phyloP scores from a whole-genome alignment of 148 eudicot genomes.

The Fagopyrum tataricum region DNA sequence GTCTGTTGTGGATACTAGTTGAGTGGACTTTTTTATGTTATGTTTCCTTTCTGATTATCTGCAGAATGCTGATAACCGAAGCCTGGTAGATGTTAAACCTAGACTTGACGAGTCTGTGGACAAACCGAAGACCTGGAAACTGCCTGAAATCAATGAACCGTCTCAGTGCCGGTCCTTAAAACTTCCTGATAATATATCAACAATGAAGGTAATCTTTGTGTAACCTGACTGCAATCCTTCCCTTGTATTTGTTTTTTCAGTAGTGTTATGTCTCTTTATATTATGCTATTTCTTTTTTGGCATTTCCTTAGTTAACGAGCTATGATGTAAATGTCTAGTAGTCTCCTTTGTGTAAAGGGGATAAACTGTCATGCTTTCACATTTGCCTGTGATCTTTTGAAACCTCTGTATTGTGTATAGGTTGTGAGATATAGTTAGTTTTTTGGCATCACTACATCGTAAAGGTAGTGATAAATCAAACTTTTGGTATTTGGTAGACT shows the following conservation, averaged over 20 bases:
- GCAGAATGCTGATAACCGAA: constrained; percentile 63
- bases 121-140: constrained; percentile 67
- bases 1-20: neutral
- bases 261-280: neutral
- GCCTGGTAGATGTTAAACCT: constrained; percentile 56
- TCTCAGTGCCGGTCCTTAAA: constrained; percentile 73
- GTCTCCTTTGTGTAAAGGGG: neutral
- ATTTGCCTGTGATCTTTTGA: neutral
- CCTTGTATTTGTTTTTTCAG: neutral
- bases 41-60: constrained; percentile 14
- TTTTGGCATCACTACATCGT: neutral
- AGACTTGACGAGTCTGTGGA: constrained; percentile 62
- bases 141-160: constrained; percentile 60
- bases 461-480: neutral
- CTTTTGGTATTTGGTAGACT: neutral
- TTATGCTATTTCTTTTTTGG: neutral
- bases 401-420: neutral
- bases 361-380: neutral
- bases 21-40: neutral
- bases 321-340: neutral
- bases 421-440: neutral
- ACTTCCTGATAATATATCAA: constrained; percentile 64
- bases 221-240: neutral
- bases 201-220: constrained; percentile 40
- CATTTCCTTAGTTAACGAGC: neutral